A percentile compares a stretch with the other conserved stretches of the same genome.
Conservation (phyloP, 768 basidiomycete species). For the Guyanaporus albipodus region DNA sequence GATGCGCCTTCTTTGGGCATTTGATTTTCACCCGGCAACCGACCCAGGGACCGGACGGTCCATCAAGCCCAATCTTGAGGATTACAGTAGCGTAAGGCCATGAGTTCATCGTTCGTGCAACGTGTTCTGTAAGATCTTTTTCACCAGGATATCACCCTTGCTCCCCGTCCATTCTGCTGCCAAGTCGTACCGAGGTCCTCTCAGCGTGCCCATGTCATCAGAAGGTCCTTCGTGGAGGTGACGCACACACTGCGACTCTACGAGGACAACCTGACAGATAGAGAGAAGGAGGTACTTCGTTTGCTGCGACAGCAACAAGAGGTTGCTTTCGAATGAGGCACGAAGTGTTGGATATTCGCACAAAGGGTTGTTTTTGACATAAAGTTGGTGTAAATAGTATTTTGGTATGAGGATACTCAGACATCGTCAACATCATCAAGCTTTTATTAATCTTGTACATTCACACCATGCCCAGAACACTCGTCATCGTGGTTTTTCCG, state of each 20-base stretch:
- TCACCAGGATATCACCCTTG: neutral
- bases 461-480: too few relatives aligned
- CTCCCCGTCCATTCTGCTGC: slow-evolving; percentile 5
- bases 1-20: slow-evolving; percentile 5
- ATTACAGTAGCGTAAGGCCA: slow-evolving; percentile 3
- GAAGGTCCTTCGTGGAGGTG: slow-evolving; percentile 2
- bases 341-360: too few relatives aligned
- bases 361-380: too few relatives aligned
- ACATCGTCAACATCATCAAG: too few relatives aligned
- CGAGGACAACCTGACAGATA: neutral
- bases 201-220: neutral
- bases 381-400: too few relatives aligned
- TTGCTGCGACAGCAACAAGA: neutral
- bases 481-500: neutral
- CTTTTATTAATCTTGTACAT: too few relatives aligned
- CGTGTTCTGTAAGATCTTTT: neutral
- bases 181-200: slow-evolving; percentile 1
- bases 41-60: neutral
- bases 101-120: neutral
- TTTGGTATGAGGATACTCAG: too few relatives aligned
- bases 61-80: neutral
- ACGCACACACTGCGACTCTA: neutral
- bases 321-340: neutral
- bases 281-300: neutral
- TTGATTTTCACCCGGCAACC: slow-evolving; percentile 1